These are phyloP conservation scores for Aureobasidium namibiae DNA, from an alignment of 2,329 filamentous ascomycete genomes.

Conservation along the genomic window DNA sequence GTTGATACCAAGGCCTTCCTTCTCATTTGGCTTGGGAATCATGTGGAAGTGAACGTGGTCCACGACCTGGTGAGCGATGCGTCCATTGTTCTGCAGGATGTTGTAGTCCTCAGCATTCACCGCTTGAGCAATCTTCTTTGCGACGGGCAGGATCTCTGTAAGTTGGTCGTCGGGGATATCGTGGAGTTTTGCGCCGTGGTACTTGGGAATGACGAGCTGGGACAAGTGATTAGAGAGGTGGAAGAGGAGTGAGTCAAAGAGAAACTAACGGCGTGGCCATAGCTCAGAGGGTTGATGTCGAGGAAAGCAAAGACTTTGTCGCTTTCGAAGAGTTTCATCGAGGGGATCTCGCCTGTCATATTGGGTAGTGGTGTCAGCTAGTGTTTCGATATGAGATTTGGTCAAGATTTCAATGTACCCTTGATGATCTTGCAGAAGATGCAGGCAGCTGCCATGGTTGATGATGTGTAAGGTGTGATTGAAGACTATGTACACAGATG, in stretches of 20 bases:
- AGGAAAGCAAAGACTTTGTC: conserved; percentile 93
- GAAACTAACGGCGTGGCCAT: conserved; percentile 71
- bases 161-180: conserved; percentile 91
- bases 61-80: conserved; percentile 83
- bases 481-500: not conserved
- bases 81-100: conserved; percentile 91
- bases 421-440: conserved; percentile 99
- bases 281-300: conserved; percentile 83
- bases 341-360: conserved; percentile 97
- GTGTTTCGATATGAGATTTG: too few species aligned
- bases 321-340: conserved; percentile 91
- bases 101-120: conserved; percentile 78
- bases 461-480: not conserved
- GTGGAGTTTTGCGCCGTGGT: conserved; percentile 81
- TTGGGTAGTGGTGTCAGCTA: conserved; percentile 10
- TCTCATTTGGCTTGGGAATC: conserved; percentile 87
- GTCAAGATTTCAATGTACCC: conserved; percentile 43
- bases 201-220: conserved; percentile 92
- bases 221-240: not conserved
- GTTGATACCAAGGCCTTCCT: conserved; percentile 67
- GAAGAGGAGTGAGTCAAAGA: not conserved
- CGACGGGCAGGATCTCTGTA: conserved; percentile 72
- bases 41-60: conserved; percentile 96
- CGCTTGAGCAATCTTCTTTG: conserved; percentile 77
- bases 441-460: conserved; percentile 44